Evolutionary conservation across 306 rosid species (phyloP), one percentile per base, ranked within the genome.

Genomic region (Adenanthera pavonina): DNA sequence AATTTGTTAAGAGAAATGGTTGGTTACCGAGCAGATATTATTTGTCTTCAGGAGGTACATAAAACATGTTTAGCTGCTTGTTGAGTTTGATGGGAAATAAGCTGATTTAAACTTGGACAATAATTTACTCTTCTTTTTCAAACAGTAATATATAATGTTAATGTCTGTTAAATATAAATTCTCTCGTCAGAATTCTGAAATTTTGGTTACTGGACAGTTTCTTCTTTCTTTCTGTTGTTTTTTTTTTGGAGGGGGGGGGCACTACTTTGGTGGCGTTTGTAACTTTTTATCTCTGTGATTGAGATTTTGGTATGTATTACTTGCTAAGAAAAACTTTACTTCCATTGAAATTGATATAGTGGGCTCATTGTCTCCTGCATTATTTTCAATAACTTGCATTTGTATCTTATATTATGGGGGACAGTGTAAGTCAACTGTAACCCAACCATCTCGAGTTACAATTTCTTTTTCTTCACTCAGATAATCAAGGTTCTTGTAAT

Each of bases 1-100:
- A 96, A 93, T 91, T 83, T 96, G 81, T 87, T 96, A 33, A 87
- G 98, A 51, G 99, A 96, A 90, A 96, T 96, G 72, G 97, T 96
- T 80, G 97, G 94, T 70, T 96, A 96, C 72, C 92, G 91, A 43
- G 94, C 99, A 8, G 99, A 96, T 86, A 92, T 96, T 80, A 91
- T 96, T 78, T 96, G 99, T 85, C 99, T 96, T 71, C 99, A 96
- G 88, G 99, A 96, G 99, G 99, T 96, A 92, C 65, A 25, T 61
- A 34, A 25, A 74, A 51, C 78, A 15, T 43, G 79, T 72, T 68
- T 71, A 51, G 17, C 44, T 62, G 71, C 53, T 81, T 74, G 57
- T 80, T 80, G 40, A 13, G 54, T 25, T 46, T 79, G 19, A 7
- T 52, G 16, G 44, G 30, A 72, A 77, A 74, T 69, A 69, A 69